Conservation (phyloP, 2,329 filamentous ascomycete genomes). For the Thelonectria olida region DNA sequence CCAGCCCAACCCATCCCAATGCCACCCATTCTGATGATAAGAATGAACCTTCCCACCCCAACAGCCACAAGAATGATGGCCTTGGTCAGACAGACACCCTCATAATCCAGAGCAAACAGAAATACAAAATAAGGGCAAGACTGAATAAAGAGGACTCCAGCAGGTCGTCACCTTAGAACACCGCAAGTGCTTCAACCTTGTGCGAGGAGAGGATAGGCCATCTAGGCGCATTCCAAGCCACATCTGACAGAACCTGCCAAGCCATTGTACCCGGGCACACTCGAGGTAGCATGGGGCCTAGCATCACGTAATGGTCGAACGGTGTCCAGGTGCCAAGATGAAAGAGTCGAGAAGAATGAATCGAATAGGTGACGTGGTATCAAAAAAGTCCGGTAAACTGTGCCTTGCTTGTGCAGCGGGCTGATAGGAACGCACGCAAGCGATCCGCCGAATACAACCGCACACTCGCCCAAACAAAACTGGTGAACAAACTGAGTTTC, state of each 20-base stretch:
- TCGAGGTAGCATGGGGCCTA: too few relatives aligned
- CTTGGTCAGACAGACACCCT: neutral
- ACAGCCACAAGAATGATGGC: conserved; percentile 11
- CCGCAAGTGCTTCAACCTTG: too few relatives aligned
- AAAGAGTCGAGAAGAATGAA: conserved; percentile 32
- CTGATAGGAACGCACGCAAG: conserved; percentile 30
- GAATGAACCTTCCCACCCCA: conserved; percentile 22
- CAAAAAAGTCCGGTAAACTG: conserved; percentile 41
- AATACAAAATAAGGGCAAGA: conserved; percentile 2
- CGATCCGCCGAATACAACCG: conserved; percentile 30
- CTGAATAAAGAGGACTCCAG: neutral
- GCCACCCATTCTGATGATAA: conserved; percentile 30
- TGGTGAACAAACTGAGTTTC: conserved; percentile 32
- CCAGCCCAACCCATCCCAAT: conserved; percentile 25
- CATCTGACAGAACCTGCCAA: neutral
- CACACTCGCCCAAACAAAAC: conserved; percentile 25
- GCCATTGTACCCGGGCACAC: too few relatives aligned
- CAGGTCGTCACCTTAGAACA: too few relatives aligned
- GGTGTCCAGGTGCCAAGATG: conserved; percentile 10
- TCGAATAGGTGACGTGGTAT: conserved; percentile 41
- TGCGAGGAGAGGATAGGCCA: neutral
- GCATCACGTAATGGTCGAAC: neutral
- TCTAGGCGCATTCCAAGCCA: neutral
- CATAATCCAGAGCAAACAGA: conserved; percentile 2
- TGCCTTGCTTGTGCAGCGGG: conserved; percentile 36